Evolutionary conservation across 1,139 yeast genomes (phyloP).

Genomic region (Yamadazyma epiphylla): DNA sequence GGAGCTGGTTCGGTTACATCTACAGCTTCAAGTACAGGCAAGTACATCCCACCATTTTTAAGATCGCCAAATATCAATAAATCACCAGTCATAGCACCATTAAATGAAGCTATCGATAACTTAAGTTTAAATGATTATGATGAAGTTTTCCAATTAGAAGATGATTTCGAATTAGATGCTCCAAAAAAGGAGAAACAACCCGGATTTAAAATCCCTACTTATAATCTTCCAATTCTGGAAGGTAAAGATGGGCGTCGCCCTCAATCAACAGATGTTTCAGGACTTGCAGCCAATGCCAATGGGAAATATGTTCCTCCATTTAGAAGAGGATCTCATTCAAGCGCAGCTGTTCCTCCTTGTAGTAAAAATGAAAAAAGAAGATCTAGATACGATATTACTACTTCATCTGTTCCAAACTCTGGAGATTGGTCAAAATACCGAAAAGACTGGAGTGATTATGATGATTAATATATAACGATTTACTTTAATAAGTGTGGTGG

Average conservation of each 20-base stretch:
- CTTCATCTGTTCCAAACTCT: conserved; percentile 31
- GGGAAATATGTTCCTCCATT: conserved; percentile 74
- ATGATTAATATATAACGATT: conserved; percentile 14
- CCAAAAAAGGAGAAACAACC: background rate
- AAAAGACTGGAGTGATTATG: conserved; percentile 34
- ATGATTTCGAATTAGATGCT: conserved; percentile 30
- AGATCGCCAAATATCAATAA: conserved; percentile 34
- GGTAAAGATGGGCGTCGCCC: conserved; percentile 11
- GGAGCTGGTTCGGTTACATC: conserved; percentile 2
- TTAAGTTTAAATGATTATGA: conserved; percentile 31
- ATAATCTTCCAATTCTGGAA: conserved; percentile 8
- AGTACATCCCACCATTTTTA: conserved; percentile 44
- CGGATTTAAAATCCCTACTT: conserved; percentile 14
- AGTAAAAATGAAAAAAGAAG: conserved; percentile 6
- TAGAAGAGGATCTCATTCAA: conserved; percentile 44
- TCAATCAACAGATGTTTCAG: conserved; percentile 12
- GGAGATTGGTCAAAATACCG: conserved; percentile 37
- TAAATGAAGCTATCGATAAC: conserved; percentile 37
- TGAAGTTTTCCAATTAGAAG: conserved; percentile 46
- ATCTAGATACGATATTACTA: conserved; percentile 3
- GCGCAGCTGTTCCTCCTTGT: conserved; percentile 4
- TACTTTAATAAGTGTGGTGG: no score
- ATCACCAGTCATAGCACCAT: conserved; percentile 34
- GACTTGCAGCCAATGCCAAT: conserved; percentile 17
- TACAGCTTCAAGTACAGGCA: conserved; percentile 22